Evolutionary conservation across 116 monocot species (phyloP).

Genomic region (Phalaenopsis hybrid): DNA sequence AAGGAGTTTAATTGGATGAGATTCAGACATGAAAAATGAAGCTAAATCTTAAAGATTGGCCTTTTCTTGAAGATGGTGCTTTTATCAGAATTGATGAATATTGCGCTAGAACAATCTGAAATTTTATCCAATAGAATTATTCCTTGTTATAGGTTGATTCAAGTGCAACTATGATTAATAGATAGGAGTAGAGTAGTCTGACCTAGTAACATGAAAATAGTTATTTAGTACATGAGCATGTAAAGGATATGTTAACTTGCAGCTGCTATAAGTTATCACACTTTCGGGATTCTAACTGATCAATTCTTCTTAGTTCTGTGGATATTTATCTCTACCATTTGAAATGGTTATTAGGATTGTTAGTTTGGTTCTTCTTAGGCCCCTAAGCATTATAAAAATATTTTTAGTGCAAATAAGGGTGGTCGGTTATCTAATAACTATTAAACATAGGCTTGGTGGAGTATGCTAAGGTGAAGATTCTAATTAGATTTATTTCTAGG

Average conservation of each 20-base stretch:
- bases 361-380: not conserved
- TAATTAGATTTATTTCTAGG: not conserved
- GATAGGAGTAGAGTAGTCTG: not conserved
- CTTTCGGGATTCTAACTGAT: not conserved
- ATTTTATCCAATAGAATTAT: not conserved
- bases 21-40: not conserved
- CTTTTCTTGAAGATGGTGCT: not conserved
- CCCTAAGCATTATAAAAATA: not conserved
- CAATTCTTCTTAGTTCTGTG: not conserved
- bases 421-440: not conserved
- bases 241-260: not conserved
- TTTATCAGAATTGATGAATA: not conserved
- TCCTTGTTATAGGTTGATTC: not conserved
- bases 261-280: not conserved
- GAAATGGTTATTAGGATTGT: not conserved
- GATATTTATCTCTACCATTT: not conserved
- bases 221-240: conserved; percentile 1
- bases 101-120: not conserved
- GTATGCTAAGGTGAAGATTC: not conserved
- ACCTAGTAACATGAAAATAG: not conserved
- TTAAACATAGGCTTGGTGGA: not conserved
- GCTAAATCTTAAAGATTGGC: not conserved
- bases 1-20: not conserved
- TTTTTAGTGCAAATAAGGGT: not conserved
- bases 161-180: not conserved